Conservation (phyloP, 2,329 filamentous ascomycete genomes). For the Botrytis cinerea region DNA sequence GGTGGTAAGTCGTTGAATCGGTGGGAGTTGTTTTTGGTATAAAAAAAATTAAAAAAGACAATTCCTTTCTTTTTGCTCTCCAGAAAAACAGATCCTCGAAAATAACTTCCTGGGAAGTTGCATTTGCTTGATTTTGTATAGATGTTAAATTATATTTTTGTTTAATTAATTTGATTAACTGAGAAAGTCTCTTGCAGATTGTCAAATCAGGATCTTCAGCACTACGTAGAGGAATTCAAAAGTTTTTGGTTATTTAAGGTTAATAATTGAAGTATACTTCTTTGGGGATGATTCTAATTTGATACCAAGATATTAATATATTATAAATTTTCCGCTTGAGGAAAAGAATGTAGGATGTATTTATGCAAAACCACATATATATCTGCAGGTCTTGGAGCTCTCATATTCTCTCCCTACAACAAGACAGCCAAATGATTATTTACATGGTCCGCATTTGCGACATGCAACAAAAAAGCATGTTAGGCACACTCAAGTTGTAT, state of each 20-base stretch:
- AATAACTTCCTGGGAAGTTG: fast-evolving
- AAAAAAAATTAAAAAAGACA: not conserved
- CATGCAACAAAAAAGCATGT: not conserved
- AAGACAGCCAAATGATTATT: not conserved
- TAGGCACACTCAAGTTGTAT: not conserved
- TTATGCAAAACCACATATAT: not conserved
- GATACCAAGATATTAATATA: fast-evolving
- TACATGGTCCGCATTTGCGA: not conserved
- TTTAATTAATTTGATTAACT: not conserved
- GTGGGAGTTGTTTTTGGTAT: not conserved
- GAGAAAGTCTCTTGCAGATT: not conserved
- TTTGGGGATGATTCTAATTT: too few species aligned
- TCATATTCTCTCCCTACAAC: not conserved
- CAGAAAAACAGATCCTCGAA: fast-evolving
- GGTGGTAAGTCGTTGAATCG: too few species aligned
- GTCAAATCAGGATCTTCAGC: not conserved
- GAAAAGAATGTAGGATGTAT: not conserved
- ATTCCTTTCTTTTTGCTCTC: fast-evolving
- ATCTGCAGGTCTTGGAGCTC: not conserved
- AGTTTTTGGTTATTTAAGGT: not conserved
- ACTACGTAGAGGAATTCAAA: not conserved
- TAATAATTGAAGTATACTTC: not conserved
- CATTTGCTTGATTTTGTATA: not conserved
- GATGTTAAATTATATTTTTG: not conserved
- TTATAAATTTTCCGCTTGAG: not conserved